Conservation (phyloP, 345 rosid genomes). For the Eutrema japonicum region DNA sequence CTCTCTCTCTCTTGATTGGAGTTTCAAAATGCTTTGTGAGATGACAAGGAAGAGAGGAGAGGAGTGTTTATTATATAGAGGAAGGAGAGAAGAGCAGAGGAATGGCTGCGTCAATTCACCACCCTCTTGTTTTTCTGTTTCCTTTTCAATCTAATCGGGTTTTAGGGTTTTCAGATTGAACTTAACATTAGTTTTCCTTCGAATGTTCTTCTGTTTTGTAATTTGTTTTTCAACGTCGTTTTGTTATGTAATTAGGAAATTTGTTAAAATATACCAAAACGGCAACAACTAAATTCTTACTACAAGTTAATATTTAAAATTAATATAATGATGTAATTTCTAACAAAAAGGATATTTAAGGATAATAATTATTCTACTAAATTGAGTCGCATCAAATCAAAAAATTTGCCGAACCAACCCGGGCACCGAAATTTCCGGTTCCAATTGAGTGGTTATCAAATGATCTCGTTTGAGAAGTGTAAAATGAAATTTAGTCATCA, state of each 20-base stretch:
- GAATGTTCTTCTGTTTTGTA: not conserved
- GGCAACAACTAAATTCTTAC: too few species aligned
- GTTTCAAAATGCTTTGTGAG: constrained; percentile 3
- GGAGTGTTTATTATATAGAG: constrained; percentile 35
- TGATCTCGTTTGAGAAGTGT: not conserved
- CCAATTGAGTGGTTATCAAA: not conserved
- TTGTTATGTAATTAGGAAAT: too few species aligned
- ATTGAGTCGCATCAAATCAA: constrained; percentile 6
- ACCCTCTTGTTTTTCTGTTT: not conserved
- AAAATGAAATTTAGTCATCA: not conserved
- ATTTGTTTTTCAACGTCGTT: not conserved
- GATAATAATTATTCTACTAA: not conserved
- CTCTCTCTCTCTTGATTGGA: not conserved
- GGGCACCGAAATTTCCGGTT: not conserved
- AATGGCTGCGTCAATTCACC: not conserved
- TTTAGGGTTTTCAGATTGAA: constrained; percentile 14
- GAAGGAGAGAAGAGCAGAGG: constrained; percentile 7
- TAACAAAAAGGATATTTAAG: not conserved
- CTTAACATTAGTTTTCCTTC: too few species aligned
- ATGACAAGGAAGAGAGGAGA: constrained; percentile 18
- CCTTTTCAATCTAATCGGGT: not conserved
- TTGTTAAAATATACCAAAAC: too few species aligned
- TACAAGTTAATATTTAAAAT: too few species aligned
- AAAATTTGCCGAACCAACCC: too few species aligned
- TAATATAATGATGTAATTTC: too few species aligned